A percentile compares a stretch with the other conserved stretches of the same genome.
These are phyloP conservation scores for Lepidium sativum DNA, from an alignment of 345 rosid genomes.

Conservation along the genomic window DNA sequence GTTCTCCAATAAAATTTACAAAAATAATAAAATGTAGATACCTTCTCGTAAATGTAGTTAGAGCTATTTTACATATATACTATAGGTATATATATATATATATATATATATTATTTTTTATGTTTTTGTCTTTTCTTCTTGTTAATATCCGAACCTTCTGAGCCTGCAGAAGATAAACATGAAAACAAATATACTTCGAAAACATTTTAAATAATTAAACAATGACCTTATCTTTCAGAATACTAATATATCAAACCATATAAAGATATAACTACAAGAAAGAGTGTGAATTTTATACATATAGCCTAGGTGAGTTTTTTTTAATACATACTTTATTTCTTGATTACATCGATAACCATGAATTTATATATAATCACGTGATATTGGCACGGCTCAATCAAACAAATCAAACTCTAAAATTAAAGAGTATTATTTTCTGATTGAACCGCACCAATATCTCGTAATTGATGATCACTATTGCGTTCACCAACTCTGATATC, in stretches of 20 bases:
- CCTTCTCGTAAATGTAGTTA: not conserved
- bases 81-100: too few relatives aligned
- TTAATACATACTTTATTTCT: too few relatives aligned
- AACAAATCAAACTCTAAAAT: constrained; percentile 33
- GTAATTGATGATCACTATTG: too few relatives aligned
- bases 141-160: not conserved
- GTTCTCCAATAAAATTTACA: too few relatives aligned
- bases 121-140: not conserved
- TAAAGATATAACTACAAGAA: not conserved
- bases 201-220: not conserved
- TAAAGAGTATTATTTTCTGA: constrained; percentile 33
- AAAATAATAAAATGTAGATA: not conserved
- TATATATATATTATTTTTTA: too few relatives aligned
- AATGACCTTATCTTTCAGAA: not conserved
- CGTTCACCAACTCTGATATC: not conserved
- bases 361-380: constrained; percentile 27
- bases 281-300: not conserved
- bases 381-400: constrained; percentile 99
- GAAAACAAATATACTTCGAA: not conserved
- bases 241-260: not conserved
- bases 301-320: too few relatives aligned
- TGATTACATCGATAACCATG: not conserved
- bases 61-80: too few relatives aligned
- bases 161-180: constrained; percentile 3
- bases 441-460: constrained; percentile 95